Conservation (phyloP, 768 basidiomycete genomes). For the Polyporus arcularius region DNA sequence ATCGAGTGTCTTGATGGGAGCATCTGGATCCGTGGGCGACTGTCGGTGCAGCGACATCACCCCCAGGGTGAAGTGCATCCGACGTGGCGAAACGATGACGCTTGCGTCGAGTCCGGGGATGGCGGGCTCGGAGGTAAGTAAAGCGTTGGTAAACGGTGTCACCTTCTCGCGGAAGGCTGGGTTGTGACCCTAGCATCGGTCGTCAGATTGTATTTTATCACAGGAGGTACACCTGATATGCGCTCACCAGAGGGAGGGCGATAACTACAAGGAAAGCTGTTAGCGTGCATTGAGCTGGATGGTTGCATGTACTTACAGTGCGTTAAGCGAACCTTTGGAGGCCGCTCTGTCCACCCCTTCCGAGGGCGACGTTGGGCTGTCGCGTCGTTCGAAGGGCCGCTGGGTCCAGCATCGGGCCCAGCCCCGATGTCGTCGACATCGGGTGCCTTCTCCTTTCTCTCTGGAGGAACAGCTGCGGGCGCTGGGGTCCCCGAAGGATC, state of each 20-base stretch:
- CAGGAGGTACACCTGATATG: not conserved
- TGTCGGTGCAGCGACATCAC: conserved; percentile 57
- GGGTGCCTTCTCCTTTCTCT: too few relatives aligned
- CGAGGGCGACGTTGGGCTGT: too few relatives aligned
- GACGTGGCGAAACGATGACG: conserved; percentile 54
- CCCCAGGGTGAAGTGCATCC: conserved; percentile 76
- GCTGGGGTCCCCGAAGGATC: too few relatives aligned
- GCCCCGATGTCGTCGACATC: too few relatives aligned
- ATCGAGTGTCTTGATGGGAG: conserved; percentile 17
- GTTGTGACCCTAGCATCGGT: conserved; percentile 32
- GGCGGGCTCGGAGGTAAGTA: conserved; percentile 32
- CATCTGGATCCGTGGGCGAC: not conserved
- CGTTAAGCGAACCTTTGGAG: conserved; percentile 21
- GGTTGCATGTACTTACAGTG: conserved; percentile 25
- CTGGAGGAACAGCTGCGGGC: too few relatives aligned
- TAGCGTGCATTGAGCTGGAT: too few relatives aligned
- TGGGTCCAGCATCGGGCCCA: too few relatives aligned
- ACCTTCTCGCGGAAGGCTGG: conserved; percentile 29
- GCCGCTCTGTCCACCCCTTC: not conserved
- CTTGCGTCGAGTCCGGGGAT: conserved; percentile 58
- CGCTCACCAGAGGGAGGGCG: not conserved
- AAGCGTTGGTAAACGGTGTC: conserved; percentile 28
- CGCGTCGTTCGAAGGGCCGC: too few relatives aligned
- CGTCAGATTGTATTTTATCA: not conserved
- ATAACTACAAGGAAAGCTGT: not conserved